phyloP scores from a whole-genome alignment of 306 rosid species.

The Boehmeria nivea region DNA sequence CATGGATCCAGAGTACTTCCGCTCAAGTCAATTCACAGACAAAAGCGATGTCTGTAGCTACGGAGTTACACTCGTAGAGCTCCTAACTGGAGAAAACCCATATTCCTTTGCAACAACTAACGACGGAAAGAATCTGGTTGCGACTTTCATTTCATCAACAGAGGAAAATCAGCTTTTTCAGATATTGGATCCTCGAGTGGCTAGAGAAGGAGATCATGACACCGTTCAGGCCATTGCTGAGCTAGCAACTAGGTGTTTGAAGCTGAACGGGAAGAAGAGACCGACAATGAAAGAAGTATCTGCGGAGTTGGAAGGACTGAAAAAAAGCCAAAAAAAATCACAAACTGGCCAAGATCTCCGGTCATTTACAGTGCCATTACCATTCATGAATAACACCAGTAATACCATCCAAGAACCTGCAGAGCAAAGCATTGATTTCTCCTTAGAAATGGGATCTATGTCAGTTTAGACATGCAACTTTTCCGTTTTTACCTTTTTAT shows the following conservation, averaged over 20 bases:
- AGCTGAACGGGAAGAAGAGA: constrained; percentile 41
- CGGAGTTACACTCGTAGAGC: constrained; percentile 55
- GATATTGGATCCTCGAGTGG: constrained; percentile 34
- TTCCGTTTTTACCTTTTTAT: too few relatives aligned
- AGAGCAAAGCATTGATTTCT: constrained; percentile 24
- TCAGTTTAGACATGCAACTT: too few relatives aligned
- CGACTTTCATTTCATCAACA: constrained; percentile 37
- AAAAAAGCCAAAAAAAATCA: constrained; percentile 30
- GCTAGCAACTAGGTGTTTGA: constrained; percentile 55
- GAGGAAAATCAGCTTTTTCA: constrained; percentile 22
- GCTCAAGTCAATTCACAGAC: constrained; percentile 45
- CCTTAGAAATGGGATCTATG: constrained; percentile 22
- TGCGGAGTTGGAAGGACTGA: constrained; percentile 39
- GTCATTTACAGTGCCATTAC: not conserved
- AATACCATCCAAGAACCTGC: constrained; percentile 10
- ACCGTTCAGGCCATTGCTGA: constrained; percentile 28
- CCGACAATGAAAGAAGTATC: constrained; percentile 56
- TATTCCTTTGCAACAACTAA: constrained; percentile 20
- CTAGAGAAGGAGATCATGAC: constrained; percentile 26
- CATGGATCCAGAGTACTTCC: constrained; percentile 63
- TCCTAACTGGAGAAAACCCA: constrained; percentile 41
- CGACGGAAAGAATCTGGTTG: constrained; percentile 35
- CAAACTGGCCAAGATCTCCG: not conserved
- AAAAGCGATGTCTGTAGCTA: constrained; percentile 41
- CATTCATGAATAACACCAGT: not conserved